phyloP scores from a whole-genome alignment of 1,284 basidiomycete species.

The Gymnopus androsaceus region DNA sequence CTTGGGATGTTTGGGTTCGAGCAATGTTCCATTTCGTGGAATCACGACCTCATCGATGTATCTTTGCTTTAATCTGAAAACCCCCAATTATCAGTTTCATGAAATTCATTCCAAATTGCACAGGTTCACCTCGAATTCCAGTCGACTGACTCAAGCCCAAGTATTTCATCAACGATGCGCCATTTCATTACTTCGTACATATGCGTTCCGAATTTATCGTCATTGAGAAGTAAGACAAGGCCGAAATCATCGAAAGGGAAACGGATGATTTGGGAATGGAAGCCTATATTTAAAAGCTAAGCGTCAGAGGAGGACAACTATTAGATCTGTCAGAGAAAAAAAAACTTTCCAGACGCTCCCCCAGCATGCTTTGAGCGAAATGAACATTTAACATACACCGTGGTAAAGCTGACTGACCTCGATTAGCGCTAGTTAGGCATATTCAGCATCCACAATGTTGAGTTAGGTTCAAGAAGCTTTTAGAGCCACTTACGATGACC shows the following conservation, averaged over 20 bases:
- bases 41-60: not conserved
- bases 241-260: constrained; percentile 28
- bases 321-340: not conserved
- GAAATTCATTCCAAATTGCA: not conserved
- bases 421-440: no score
- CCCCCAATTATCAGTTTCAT: not conserved
- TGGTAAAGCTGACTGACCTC: not conserved
- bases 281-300: no score
- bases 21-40: not conserved
- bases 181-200: constrained; percentile 24
- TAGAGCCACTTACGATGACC: constrained; percentile 13
- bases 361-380: constrained; percentile 21
- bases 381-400: not conserved
- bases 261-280: constrained; percentile 21
- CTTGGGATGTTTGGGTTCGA: constrained; percentile 25
- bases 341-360: constrained; percentile 15
- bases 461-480: not conserved
- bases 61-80: constrained; percentile 14
- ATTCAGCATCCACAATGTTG: not conserved
- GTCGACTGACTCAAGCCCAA: constrained; percentile 24
- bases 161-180: constrained; percentile 25
- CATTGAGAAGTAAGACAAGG: constrained; percentile 28
- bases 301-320: no score
- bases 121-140: constrained; percentile 27
- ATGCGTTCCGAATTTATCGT: constrained; percentile 21